These are phyloP conservation scores for Xylaria venustula DNA, from an alignment of 495 filamentous ascomycete species.

Conservation along the genomic window DNA sequence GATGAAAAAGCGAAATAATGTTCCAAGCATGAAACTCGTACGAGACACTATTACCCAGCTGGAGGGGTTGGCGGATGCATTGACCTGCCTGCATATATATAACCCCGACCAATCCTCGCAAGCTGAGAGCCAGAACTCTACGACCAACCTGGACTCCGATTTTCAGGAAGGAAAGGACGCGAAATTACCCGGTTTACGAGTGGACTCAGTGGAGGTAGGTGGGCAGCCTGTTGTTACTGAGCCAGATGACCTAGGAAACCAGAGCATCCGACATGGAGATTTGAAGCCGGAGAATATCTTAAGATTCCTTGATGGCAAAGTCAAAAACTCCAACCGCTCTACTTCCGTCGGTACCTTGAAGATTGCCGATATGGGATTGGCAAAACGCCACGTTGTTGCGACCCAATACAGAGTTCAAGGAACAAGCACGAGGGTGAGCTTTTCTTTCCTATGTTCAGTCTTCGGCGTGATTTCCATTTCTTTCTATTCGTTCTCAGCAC, in stretches of 20 bases:
- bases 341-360: slow-evolving; percentile 21
- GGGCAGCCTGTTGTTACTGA: neutral
- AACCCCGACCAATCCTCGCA: no score
- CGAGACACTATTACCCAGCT: neutral
- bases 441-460: no score
- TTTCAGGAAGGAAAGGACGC: neutral
- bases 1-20: slow-evolving; percentile 2
- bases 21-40: neutral
- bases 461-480: no score
- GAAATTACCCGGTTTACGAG: no score
- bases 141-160: no score
- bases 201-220: no score
- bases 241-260: neutral
- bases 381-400: slow-evolving; percentile 19
- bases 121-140: no score
- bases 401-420: neutral
- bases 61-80: neutral
- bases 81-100: neutral
- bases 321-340: no score
- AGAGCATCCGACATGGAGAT: slow-evolving; percentile 19
- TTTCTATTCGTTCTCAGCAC: no score
- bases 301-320: neutral
- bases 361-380: slow-evolving; percentile 27
- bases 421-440: no score
- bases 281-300: slow-evolving; percentile 26